Evolutionary conservation across 2,329 filamentous ascomycete species (phyloP).

Genomic region (Penicillium rolfsii): DNA sequence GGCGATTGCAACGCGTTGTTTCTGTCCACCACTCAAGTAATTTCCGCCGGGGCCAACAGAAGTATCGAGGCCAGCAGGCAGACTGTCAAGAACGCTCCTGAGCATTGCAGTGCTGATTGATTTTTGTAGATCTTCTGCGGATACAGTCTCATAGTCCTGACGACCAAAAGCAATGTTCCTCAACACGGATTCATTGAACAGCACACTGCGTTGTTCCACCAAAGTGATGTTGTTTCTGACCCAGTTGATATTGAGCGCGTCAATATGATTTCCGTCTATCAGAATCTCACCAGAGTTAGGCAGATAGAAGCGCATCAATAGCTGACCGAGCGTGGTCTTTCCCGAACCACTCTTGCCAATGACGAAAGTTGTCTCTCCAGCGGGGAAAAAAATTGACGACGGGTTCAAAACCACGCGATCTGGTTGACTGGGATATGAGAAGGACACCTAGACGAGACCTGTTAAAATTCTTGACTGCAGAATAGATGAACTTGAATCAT

Average conservation of each 20-base stretch:
- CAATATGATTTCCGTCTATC: slow-evolving; percentile 67
- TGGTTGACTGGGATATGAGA: slow-evolving; percentile 76
- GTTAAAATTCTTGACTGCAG: not conserved
- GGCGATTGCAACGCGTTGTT: slow-evolving; percentile 78
- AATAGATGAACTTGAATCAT: not conserved
- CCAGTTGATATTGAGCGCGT: slow-evolving; percentile 69
- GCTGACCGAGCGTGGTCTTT: slow-evolving; percentile 83
- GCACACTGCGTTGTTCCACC: slow-evolving; percentile 76
- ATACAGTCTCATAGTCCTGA: slow-evolving; percentile 52
- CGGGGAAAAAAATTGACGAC: slow-evolving; percentile 69
- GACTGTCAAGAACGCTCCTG: slow-evolving; percentile 64
- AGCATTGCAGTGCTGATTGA: slow-evolving; percentile 72
- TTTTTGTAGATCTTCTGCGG: slow-evolving; percentile 58
- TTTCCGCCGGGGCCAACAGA: slow-evolving; percentile 70
- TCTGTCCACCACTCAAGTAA: slow-evolving; percentile 80
- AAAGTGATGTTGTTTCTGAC: slow-evolving; percentile 76
- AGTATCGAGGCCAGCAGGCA: slow-evolving; percentile 74
- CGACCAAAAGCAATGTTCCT: slow-evolving; percentile 78
- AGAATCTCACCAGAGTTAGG: slow-evolving; percentile 66
- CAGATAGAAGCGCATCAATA: slow-evolving; percentile 77
- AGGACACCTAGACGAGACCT: slow-evolving; percentile 64
- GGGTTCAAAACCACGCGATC: slow-evolving; percentile 62
- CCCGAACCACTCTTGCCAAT: slow-evolving; percentile 87
- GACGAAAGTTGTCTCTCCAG: slow-evolving; percentile 75
- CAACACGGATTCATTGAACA: slow-evolving; percentile 81